phyloP scores from a whole-genome alignment of 257 asterid genomes.

The Fraxinus americana region DNA sequence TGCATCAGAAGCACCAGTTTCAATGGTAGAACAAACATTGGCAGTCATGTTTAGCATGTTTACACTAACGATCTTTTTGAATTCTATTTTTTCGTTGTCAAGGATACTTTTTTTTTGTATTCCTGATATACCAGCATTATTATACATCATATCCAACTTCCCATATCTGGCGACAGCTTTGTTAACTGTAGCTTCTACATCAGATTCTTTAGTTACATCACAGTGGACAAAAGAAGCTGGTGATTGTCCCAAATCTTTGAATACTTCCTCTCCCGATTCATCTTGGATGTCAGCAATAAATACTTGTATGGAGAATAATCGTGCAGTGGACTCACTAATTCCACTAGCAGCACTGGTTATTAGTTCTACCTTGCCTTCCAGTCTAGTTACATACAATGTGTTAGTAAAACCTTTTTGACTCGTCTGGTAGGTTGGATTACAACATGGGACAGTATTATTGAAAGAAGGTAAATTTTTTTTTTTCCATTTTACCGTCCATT shows the following conservation, averaged over 20 bases:
- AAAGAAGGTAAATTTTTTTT: neutral
- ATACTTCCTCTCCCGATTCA: neutral
- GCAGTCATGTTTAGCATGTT: constrained; percentile 42
- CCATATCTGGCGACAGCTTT: constrained; percentile 20
- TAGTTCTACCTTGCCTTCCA: constrained; percentile 18
- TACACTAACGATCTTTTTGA: constrained; percentile 25
- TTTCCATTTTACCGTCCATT: neutral
- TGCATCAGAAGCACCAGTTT: constrained; percentile 31
- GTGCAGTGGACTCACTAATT: constrained; percentile 7
- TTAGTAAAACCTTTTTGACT: too few relatives aligned
- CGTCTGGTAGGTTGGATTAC: neutral
- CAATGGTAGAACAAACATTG: constrained; percentile 9
- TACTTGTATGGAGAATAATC: neutral
- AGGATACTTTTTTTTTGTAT: constrained; percentile 14
- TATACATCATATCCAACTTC: constrained; percentile 39
- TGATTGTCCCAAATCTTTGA: constrained; percentile 13
- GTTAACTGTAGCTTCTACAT: constrained; percentile 13
- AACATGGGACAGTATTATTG: neutral
- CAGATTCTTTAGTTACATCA: constrained; percentile 23
- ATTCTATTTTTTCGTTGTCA: constrained; percentile 14
- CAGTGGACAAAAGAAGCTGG: constrained; percentile 23
- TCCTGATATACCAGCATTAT: constrained; percentile 30
- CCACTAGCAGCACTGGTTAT: constrained; percentile 23
- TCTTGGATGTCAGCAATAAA: constrained; percentile 16
- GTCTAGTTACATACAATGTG: neutral